These are phyloP conservation scores for Myxozyma udenii DNA, from an alignment of 805 yeast species.

Conservation along the genomic window DNA sequence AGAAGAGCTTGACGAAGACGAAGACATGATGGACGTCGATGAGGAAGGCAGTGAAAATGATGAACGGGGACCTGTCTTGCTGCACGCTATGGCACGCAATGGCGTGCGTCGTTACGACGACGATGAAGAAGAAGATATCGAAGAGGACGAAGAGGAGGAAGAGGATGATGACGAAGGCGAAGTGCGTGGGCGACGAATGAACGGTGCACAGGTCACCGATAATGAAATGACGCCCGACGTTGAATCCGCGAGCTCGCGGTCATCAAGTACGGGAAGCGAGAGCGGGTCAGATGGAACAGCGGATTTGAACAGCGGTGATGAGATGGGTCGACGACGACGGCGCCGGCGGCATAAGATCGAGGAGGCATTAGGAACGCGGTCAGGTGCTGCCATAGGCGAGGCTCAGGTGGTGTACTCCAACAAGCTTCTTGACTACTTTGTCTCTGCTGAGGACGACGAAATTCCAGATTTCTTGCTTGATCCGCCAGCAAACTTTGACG, in stretches of 20 bases:
- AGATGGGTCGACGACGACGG: neutral
- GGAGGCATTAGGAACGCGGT: slow-evolving; percentile 7
- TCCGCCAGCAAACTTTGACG: slow-evolving; percentile 63
- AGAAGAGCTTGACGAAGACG: slow-evolving; percentile 17
- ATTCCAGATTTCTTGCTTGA: slow-evolving; percentile 64
- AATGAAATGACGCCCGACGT: slow-evolving; percentile 32
- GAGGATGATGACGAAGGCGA: neutral
- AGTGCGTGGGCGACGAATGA: neutral
- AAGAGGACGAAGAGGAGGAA: neutral
- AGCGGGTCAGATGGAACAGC: slow-evolving; percentile 48
- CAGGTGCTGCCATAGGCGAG: slow-evolving; percentile 13
- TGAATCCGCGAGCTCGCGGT: slow-evolving; percentile 33
- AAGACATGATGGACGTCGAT: slow-evolving; percentile 8
- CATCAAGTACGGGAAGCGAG: slow-evolving; percentile 51
- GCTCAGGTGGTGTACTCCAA: slow-evolving; percentile 46
- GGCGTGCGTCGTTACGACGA: neutral
- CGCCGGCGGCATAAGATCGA: slow-evolving; percentile 6
- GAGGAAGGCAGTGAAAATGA: slow-evolving; percentile 6
- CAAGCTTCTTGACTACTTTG: slow-evolving; percentile 51
- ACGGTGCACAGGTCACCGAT: slow-evolving; percentile 4
- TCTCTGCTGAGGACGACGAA: slow-evolving; percentile 54
- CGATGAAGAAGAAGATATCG: slow-evolving; percentile 3
- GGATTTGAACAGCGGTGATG: slow-evolving; percentile 16
- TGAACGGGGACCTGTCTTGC: neutral
- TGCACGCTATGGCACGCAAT: neutral